phyloP scores from a whole-genome alignment of 139 green algal genomes.

The Chlorella sp. region DNA sequence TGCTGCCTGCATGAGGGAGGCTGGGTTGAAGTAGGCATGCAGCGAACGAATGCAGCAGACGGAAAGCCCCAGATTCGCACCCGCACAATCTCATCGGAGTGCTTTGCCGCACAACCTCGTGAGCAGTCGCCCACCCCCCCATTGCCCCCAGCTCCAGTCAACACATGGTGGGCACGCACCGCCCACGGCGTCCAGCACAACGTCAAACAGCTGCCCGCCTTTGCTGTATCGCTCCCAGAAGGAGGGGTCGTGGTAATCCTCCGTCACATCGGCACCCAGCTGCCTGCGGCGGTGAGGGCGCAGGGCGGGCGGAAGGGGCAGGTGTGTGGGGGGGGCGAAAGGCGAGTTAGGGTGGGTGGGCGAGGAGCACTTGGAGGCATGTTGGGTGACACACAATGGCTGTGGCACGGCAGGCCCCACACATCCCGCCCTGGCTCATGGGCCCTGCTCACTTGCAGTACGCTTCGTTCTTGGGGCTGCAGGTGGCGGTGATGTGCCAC shows the following conservation, averaged over 20 bases:
- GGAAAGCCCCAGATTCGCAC: not conserved
- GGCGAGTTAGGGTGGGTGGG: too few species aligned
- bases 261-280: slow-evolving; percentile 18
- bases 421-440: not conserved
- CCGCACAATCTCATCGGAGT: not conserved
- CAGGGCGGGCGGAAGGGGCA: too few species aligned
- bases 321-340: too few species aligned
- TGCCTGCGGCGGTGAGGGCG: not conserved
- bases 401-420: not conserved
- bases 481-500: slow-evolving; percentile 27
- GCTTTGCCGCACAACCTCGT: too few species aligned
- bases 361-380: not conserved
- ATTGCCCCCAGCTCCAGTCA: not conserved
- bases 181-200: slow-evolving; percentile 8
- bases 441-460: not conserved
- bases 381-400: not conserved
- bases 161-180: not conserved
- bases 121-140: too few species aligned
- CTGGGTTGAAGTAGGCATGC: not conserved
- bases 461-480: slow-evolving; percentile 8
- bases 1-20: not conserved
- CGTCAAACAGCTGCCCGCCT: not conserved
- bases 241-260: not conserved
- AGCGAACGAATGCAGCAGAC: too few species aligned
- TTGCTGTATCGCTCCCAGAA: not conserved